Base-by-base conservation (phyloP, 768 basidiomycete species). In the Clitopilus passeckerianus region DNA sequence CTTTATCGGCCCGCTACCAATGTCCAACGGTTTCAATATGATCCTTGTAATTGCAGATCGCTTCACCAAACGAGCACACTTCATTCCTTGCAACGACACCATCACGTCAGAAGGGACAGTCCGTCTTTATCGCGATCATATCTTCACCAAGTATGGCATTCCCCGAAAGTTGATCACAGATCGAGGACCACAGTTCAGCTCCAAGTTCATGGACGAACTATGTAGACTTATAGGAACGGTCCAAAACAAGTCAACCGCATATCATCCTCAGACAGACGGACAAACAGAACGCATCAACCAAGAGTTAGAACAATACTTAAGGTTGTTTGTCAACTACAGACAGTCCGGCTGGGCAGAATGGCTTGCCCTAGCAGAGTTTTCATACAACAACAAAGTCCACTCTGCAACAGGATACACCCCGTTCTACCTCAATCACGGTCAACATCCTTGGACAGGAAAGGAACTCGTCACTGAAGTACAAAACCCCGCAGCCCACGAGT, bases 241-340 rank as follows among this genome's bases (percentile, higher is more conserved):
- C 56, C 66, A 60, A 1, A 57, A 62, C 7, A 54, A 68, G 4
- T 71, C 69, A 5, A 77, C 73, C 0, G 71, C 74, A 1, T 78
- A 69, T 61, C 77, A 77, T 50, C 77, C 73, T 66, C 57, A 3
- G 64, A 58, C 56, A 22, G 57, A 62, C 46, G 58, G 64, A 52
- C 62, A 63, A 44, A 75, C 72, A 5, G 59, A 71, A 54, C 59
- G 59, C 6, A 60, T 63, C 35, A 70, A 67, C 37, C 71, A 69
- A 56, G 61, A 62, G 27, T 22, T 73, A 2, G 67, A 68, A 57
- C 64, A 68, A 43, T 71, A 69, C 59, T 59, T 72, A 27, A 56
- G 60, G 43, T 56, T 70, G 16, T 72, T 67, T 56, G 57, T 62
- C 23, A 60, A 65, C 54, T 64, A 66, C 56, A 56, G 62, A 34